phyloP scores from a whole-genome alignment of 1,139 yeast species.

The Candida sp. region DNA sequence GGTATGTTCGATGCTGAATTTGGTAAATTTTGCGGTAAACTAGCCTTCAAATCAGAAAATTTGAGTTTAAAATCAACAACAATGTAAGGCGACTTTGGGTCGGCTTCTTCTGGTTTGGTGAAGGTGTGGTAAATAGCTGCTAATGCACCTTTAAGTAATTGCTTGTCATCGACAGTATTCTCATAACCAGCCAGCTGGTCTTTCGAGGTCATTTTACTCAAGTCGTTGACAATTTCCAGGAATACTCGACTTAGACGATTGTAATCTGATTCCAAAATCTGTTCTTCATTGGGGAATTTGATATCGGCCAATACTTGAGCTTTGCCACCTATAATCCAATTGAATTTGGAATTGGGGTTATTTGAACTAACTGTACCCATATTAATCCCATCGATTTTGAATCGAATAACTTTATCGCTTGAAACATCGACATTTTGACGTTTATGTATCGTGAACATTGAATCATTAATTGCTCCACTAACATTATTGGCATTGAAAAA shows the following conservation, averaged over 20 bases:
- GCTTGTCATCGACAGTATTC: conserved; percentile 8
- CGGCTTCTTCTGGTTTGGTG: conserved; percentile 14
- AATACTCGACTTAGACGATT: conserved; percentile 25
- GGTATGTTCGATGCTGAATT: conserved; percentile 49
- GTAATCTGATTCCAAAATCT: conserved; percentile 13
- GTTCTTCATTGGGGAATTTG: conserved; percentile 50
- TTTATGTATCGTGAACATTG: conserved; percentile 72
- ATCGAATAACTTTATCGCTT: conserved; percentile 48
- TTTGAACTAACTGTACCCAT: conserved; percentile 39
- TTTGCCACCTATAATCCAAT: conserved; percentile 69
- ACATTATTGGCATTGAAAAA: conserved; percentile 67
- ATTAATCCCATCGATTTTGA: conserved; percentile 64
- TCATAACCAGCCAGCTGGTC: conserved; percentile 1
- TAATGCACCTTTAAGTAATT: conserved; percentile 38
- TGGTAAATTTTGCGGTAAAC: conserved; percentile 53
- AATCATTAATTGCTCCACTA: conserved; percentile 70
- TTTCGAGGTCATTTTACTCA: conserved; percentile 17
- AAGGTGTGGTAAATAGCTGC: conserved; percentile 45
- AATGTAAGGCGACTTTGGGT: conserved; percentile 36
- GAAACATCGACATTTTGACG: conserved; percentile 33
- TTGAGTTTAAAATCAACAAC: conserved; percentile 64
- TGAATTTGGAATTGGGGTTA: conserved; percentile 46
- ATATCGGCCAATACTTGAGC: conserved; percentile 71
- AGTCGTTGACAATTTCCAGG: conserved; percentile 24
- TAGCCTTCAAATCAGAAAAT: conserved; percentile 59